Conservation (phyloP, 805 yeast genomes). For the Saturnispora serradocipensis region DNA sequence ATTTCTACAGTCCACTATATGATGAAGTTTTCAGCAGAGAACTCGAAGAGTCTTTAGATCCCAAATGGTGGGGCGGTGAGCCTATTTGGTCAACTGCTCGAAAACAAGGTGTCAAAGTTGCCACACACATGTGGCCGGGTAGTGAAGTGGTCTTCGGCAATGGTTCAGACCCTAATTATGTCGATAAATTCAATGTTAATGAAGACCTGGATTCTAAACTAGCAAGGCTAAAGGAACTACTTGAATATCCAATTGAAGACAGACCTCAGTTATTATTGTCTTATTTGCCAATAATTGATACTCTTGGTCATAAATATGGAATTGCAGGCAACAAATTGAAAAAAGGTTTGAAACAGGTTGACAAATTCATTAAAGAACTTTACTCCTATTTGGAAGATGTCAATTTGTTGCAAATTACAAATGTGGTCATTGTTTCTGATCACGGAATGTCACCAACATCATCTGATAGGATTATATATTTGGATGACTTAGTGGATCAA, state of each 20-base stretch:
- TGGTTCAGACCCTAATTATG: slow-evolving; percentile 40
- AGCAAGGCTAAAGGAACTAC: slow-evolving; percentile 52
- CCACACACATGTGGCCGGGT: slow-evolving; percentile 97
- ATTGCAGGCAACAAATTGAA: slow-evolving; percentile 50
- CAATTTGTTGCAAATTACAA: slow-evolving; percentile 56
- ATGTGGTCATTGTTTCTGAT: slow-evolving; percentile 73
- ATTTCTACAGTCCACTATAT: slow-evolving; percentile 56
- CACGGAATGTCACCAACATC: slow-evolving; percentile 93
- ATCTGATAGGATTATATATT: slow-evolving; percentile 51
- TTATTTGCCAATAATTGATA: slow-evolving; percentile 76
- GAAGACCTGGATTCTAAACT: slow-evolving; percentile 52
- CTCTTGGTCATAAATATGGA: slow-evolving; percentile 68
- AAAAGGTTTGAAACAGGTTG: slow-evolving; percentile 53
- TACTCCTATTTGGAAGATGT: slow-evolving; percentile 40
- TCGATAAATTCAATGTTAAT: slow-evolving; percentile 55
- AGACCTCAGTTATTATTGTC: slow-evolving; percentile 73
- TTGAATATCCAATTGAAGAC: slow-evolving; percentile 44
- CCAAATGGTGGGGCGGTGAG: slow-evolving; percentile 82
- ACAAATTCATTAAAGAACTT: slow-evolving; percentile 47
- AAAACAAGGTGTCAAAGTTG: slow-evolving; percentile 50
- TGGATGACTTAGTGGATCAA: slow-evolving; percentile 63
- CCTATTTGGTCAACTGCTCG: slow-evolving; percentile 79
- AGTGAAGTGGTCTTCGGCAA: slow-evolving; percentile 56
- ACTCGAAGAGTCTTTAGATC: slow-evolving; percentile 40
- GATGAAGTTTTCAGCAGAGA: slow-evolving; percentile 55